Percentiles rank a stretch among this genome's conserved stretches.
These are phyloP conservation scores for Berkeleyomyces basicola DNA, from an alignment of 2,329 filamentous ascomycete genomes.

Conservation along the genomic window DNA sequence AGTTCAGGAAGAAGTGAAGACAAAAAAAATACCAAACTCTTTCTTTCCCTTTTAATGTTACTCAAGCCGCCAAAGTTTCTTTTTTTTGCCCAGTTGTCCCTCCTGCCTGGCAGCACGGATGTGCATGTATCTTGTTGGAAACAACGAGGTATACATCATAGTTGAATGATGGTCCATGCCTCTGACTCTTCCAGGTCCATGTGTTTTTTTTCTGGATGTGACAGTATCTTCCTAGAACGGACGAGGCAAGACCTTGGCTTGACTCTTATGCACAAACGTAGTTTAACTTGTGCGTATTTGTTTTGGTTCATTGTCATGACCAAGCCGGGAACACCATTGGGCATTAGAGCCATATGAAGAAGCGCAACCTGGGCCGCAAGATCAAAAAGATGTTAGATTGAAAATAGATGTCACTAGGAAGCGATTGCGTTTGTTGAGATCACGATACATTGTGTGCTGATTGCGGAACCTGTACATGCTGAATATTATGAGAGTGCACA, in stretches of 20 bases:
- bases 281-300: background rate
- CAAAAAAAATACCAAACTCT: slow-evolving; percentile 14
- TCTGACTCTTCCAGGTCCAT: background rate
- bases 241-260: background rate
- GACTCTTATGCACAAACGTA: background rate
- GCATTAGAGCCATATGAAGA: too few species aligned
- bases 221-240: background rate
- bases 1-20: slow-evolving; percentile 13
- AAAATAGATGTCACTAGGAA: too few species aligned
- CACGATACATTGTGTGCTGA: too few species aligned
- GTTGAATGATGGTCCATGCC: background rate
- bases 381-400: too few species aligned
- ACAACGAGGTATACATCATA: background rate
- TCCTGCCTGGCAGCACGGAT: background rate
- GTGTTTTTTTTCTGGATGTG: background rate
- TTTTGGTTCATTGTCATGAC: background rate
- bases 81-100: background rate
- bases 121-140: background rate
- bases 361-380: too few species aligned
- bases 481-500: too few species aligned
- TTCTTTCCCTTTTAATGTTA: slow-evolving; percentile 14
- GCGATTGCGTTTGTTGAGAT: too few species aligned
- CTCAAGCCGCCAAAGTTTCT: background rate
- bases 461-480: too few species aligned
- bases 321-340: too few species aligned